Percentiles rank a stretch among this genome's conserved stretches.
These are phyloP conservation scores for Talaromyces sp. DNA, from an alignment of 2,329 filamentous ascomycete species.

Conservation along the genomic window DNA sequence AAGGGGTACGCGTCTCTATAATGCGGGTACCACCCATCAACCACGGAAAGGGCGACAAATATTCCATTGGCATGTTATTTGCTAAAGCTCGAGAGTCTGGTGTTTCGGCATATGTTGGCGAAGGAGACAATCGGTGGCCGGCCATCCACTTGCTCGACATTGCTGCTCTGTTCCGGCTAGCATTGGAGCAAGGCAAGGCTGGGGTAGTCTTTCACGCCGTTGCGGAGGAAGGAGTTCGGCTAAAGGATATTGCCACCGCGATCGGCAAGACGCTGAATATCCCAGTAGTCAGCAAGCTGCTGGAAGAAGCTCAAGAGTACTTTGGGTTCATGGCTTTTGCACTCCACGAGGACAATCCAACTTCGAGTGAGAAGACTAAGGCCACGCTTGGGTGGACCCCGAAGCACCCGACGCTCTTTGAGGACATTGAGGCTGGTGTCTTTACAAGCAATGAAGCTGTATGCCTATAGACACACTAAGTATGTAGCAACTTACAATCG, in stretches of 20 bases:
- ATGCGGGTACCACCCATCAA: background rate
- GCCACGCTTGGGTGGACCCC: constrained; percentile 5
- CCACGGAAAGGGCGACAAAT: background rate
- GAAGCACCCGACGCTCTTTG: background rate
- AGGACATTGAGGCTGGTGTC: background rate
- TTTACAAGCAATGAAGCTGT: background rate
- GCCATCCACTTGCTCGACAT: background rate
- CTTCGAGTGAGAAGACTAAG: background rate
- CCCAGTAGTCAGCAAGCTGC: background rate
- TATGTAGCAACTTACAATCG: background rate
- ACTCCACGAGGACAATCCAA: background rate
- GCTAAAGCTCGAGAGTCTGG: background rate
- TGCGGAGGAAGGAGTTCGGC: background rate
- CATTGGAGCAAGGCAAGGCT: background rate
- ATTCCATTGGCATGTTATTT: constrained; percentile 1
- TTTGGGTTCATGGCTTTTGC: constrained; percentile 8
- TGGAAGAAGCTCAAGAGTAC: background rate
- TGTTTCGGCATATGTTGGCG: background rate
- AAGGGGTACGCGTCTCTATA: background rate
- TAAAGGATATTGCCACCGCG: constrained; percentile 5
- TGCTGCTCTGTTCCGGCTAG: background rate
- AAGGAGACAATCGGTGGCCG: constrained; percentile 4
- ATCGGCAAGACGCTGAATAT: background rate
- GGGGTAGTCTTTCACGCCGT: background rate
- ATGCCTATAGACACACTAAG: background rate